Evolutionary conservation across 768 basidiomycete species (phyloP), one percentile per base, ranked within the genome.

Genomic region (Collybia sordida): DNA sequence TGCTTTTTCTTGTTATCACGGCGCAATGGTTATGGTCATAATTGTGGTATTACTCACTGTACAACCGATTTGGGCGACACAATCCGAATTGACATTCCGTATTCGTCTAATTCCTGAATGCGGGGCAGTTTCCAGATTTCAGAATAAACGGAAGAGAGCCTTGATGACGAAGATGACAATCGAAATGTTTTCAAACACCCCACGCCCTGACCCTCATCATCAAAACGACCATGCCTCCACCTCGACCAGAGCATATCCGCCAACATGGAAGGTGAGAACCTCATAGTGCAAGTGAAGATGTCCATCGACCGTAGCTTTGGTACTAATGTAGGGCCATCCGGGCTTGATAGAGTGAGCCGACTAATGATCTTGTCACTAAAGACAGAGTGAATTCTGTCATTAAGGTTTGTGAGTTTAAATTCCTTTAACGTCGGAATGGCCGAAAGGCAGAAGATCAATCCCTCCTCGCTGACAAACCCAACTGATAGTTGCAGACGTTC

Each of bases 221-320:
- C 31, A 14, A 31, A 31, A 31, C 9, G 6, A 12, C 9, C 14
- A 11, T 6, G 31, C 31, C 31, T 4, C 55, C 44, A 49, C 31
- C 55, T 46, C 18, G 50, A 52, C 39, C 37, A 37, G 6, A 56
- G 45, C 55, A 56, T 56, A 9, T 19, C 42, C 4, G 37, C 44
- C 31, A 52, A 25, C 8, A 17, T 19, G 7, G 41, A 44, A 17
- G 39, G 17, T 35, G 49, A 24, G 14, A 56, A 56, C 19, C 22
- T 31, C 37, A 40, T 42, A 5, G 51, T 43, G 24, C 51, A 47
- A 12, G 31, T 45, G 24, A 44, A 39, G 22, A 52, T 46, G 35
- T 52, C 51, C 19, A 56, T 28, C 24, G 41, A 27, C 17, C 27
- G 12, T 15, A 56, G 22, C n/a, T 31, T 42, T 9, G 55, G 47